Conservation (phyloP, 108 stramenopile species). For the Pelagomonas calceolata region DNA sequence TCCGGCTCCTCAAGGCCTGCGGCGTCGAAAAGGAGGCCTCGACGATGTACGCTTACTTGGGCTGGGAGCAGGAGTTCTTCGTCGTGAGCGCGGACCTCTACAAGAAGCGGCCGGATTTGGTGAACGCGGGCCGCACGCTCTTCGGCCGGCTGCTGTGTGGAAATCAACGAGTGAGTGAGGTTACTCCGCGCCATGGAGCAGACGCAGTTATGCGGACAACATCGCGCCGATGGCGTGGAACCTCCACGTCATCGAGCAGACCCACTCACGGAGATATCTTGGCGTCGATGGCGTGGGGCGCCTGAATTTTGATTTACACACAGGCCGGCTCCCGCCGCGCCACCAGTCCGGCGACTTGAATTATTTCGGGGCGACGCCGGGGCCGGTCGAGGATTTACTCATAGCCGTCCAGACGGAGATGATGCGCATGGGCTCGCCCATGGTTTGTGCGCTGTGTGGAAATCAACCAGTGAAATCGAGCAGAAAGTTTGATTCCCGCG, state of each 20-base stretch:
- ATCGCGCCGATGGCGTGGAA: too few species aligned
- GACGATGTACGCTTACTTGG: slow-evolving; percentile 11
- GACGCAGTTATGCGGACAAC: too few species aligned
- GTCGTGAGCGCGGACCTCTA: slow-evolving; percentile 17
- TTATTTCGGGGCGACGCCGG: slow-evolving; percentile 8
- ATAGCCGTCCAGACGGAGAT: slow-evolving; percentile 2
- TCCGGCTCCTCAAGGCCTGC: slow-evolving; percentile 7
- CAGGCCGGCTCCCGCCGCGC: slow-evolving; percentile 13
- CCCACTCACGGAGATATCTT: too few species aligned
- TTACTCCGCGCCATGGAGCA: too few species aligned
- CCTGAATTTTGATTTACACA: too few species aligned
- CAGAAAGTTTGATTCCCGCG: too few species aligned
- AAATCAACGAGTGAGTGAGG: too few species aligned
- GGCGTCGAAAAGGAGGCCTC: slow-evolving; percentile 11
- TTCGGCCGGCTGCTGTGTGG: too few species aligned
- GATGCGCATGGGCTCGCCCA: not conserved
- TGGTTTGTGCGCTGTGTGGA: too few species aligned
- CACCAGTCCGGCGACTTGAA: slow-evolving; percentile 11
- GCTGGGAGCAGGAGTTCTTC: slow-evolving; percentile 32
- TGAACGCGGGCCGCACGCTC: slow-evolving; percentile 21
- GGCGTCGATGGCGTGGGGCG: too few species aligned
- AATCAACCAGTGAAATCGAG: too few species aligned
- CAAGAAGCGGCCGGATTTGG: slow-evolving; percentile 18
- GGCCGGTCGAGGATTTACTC: slow-evolving; percentile 1
- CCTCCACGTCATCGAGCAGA: too few species aligned